These are phyloP conservation scores for Epichloe sp. DNA, from an alignment of 2,329 filamentous ascomycete genomes.

Conservation along the genomic window DNA sequence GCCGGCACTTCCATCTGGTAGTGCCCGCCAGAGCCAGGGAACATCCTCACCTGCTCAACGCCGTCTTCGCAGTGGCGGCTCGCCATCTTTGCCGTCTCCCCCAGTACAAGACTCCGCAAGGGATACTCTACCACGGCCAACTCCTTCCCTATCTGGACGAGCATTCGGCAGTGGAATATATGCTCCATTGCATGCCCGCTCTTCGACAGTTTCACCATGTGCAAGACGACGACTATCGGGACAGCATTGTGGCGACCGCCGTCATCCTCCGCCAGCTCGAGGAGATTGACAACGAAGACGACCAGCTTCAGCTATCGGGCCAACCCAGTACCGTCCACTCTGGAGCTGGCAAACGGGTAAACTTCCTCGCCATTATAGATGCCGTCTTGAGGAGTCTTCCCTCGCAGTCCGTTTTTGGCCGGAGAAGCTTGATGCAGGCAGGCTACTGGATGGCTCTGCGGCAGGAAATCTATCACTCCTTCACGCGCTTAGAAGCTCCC, in stretches of 20 bases:
- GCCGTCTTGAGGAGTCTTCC: conserved; percentile 24
- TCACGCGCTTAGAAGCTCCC: conserved; percentile 24
- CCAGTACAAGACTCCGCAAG: conserved; percentile 22
- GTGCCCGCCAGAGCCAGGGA: conserved; percentile 23
- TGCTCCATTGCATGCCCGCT: conserved; percentile 26
- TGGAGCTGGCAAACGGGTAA: conserved; percentile 14
- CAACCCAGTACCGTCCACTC: neutral
- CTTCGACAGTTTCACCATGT: conserved; percentile 23
- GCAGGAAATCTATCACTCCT: conserved; percentile 28
- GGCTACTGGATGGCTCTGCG: conserved; percentile 29
- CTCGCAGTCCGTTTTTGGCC: conserved; percentile 22
- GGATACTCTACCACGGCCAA: conserved; percentile 25
- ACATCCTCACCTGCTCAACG: conserved; percentile 25
- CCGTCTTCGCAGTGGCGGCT: conserved; percentile 27
- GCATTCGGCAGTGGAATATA: conserved; percentile 27
- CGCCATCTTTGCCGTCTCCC: conserved; percentile 26
- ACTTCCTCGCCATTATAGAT: conserved; percentile 28
- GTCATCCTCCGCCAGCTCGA: conserved; percentile 28
- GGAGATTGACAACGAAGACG: conserved; percentile 27
- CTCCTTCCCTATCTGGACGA: conserved; percentile 21
- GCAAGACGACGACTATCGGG: conserved; percentile 24
- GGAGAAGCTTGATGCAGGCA: conserved; percentile 23
- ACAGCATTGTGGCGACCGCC: conserved; percentile 27
- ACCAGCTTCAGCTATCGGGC: conserved; percentile 5
- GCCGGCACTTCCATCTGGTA: conserved; percentile 25